Conservation (phyloP, 768 basidiomycete genomes). For the Tricholoma matsutake region DNA sequence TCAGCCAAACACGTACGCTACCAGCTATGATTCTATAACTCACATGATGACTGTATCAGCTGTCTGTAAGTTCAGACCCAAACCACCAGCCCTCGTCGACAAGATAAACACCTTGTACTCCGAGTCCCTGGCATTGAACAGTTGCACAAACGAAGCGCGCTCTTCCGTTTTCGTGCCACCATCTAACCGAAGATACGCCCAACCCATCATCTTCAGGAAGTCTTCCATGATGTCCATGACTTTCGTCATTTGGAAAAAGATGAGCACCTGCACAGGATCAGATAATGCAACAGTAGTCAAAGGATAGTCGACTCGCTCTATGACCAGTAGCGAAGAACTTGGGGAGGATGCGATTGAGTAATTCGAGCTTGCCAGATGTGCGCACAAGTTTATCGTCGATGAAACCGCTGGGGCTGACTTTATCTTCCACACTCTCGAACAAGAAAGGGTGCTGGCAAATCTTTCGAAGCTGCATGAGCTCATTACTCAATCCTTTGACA, state of each 20-base stretch:
- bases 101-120: constrained; percentile 91
- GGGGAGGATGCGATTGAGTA: constrained; percentile 87
- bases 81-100: constrained; percentile 90
- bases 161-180: constrained; percentile 96
- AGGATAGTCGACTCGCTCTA: constrained; percentile 49
- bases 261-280: constrained; percentile 64
- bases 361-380: constrained; percentile 89
- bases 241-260: constrained; percentile 99
- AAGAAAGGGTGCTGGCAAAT: constrained; percentile 98
- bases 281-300: neutral
- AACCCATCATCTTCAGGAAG: constrained; percentile 83
- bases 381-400: constrained; percentile 86
- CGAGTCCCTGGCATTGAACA: constrained; percentile 88
- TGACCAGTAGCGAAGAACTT: constrained; percentile 93
- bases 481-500: constrained; percentile 89
- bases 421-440: constrained; percentile 93
- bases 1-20: neutral
- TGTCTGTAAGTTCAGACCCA: constrained; percentile 93
- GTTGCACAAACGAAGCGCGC: constrained; percentile 79
- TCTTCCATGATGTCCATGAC: constrained; percentile 99
- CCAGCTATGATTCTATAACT: constrained; percentile 23
- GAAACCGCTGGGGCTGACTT: constrained; percentile 77
- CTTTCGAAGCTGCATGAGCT: constrained; percentile 97
- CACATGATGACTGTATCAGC: constrained; percentile 96
- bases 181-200: constrained; percentile 90